Evolutionary conservation across 805 yeast genomes (phyloP).

Genomic region (Danielia reshetovae): DNA sequence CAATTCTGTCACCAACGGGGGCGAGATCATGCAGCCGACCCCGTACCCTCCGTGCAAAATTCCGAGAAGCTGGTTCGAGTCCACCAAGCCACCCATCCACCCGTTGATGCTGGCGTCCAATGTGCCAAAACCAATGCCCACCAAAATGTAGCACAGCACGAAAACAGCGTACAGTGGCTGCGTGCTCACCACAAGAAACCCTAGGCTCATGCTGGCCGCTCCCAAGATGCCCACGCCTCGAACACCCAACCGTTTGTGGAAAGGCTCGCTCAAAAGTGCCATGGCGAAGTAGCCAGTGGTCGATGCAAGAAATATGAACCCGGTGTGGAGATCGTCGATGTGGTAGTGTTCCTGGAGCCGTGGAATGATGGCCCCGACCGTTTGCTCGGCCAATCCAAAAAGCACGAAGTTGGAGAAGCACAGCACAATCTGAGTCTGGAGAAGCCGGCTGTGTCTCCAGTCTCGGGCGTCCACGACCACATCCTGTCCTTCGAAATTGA

Average conservation of each 20-base stretch:
- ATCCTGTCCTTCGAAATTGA: conserved; percentile 24
- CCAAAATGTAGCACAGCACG: conserved; percentile 33
- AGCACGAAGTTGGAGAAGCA: conserved; percentile 39
- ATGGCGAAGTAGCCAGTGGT: conserved; percentile 53
- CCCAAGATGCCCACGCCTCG: conserved; percentile 42
- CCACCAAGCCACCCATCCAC: conserved; percentile 46
- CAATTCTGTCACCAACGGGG: conserved; percentile 41
- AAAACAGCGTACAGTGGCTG: conserved; percentile 42
- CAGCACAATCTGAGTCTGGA: conserved; percentile 42
- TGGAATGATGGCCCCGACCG: conserved; percentile 58
- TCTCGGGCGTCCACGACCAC: conserved; percentile 36
- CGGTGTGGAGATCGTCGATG: conserved; percentile 45
- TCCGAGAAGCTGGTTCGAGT: conserved; percentile 49
- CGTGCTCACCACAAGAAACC: conserved; percentile 36
- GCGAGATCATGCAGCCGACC: conserved; percentile 50
- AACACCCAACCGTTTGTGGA: conserved; percentile 45
- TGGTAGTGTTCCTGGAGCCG: conserved; percentile 44
- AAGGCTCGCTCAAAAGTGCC: conserved; percentile 44
- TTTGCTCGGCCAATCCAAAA: conserved; percentile 57
- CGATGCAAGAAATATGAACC: conserved; percentile 49
- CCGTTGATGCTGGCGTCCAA: conserved; percentile 54
- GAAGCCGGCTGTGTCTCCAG: conserved; percentile 30
- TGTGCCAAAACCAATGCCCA: conserved; percentile 56
- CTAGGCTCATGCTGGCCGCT: conserved; percentile 26
- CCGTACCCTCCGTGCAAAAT: conserved; percentile 52